Percentiles rank a stretch among this genome's conserved stretches.
phyloP scores from a whole-genome alignment of 768 basidiomycete species.

The Boletus edulis region DNA sequence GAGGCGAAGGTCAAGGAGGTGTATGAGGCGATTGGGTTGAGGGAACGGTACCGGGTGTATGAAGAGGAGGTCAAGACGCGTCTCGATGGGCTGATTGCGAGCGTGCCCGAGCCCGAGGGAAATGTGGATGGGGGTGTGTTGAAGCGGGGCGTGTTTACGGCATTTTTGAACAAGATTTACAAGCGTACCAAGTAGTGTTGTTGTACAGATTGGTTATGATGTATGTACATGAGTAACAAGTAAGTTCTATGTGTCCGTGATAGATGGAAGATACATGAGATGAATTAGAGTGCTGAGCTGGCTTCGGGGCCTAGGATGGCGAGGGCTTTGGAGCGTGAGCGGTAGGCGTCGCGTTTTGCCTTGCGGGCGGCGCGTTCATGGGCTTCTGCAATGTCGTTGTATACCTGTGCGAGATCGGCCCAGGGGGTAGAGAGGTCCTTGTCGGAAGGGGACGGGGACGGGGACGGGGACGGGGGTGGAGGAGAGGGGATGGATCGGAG shows the following conservation, averaged over 20 bases:
- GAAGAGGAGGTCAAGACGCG: constrained; percentile 71
- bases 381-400: not conserved
- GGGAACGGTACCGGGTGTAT: constrained; percentile 68
- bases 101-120: constrained; percentile 58
- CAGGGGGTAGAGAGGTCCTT: not conserved
- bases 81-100: constrained; percentile 67
- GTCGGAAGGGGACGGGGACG: no score
- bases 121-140: constrained; percentile 43
- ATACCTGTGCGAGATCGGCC: not conserved
- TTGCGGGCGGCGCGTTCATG: constrained; percentile 9
- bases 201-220: no score
- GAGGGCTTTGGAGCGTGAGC: constrained; percentile 10
- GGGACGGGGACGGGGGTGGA: no score
- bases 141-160: constrained; percentile 71
- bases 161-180: constrained; percentile 87
- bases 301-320: constrained; percentile 4
- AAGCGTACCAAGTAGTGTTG: constrained; percentile 50
- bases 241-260: not conserved
- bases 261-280: not conserved
- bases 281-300: no score
- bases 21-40: constrained; percentile 67
- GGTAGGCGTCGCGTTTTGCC: constrained; percentile 6
- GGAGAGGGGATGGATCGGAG: not conserved
- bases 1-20: constrained; percentile 64
- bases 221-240: not conserved